These are phyloP conservation scores for Amaranthus palmeri DNA, from an alignment of 148 eudicot genomes.

Conservation along the genomic window DNA sequence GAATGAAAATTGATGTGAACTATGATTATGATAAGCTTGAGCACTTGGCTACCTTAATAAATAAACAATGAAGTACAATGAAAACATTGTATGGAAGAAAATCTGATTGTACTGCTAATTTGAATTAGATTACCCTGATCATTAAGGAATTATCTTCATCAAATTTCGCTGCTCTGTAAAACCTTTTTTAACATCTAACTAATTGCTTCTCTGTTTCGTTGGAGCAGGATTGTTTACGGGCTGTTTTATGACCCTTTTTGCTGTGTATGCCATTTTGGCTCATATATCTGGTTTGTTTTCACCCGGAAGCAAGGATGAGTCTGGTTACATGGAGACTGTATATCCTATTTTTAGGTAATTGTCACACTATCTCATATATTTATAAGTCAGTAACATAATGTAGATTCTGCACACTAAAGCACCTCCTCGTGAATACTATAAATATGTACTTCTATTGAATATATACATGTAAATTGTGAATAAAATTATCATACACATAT, in stretches of 20 bases:
- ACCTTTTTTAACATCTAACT: background rate
- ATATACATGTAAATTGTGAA: no score
- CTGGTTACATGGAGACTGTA: conserved; percentile 75
- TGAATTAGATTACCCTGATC: background rate
- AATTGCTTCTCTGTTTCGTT: conserved; percentile 4
- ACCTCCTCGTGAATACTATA: no score
- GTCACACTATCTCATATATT: background rate
- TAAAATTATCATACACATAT: no score
- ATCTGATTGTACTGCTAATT: background rate
- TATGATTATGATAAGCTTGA: background rate
- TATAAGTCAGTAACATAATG: no score
- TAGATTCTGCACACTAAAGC: no score
- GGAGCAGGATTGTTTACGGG: conserved; percentile 83
- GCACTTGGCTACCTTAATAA: background rate
- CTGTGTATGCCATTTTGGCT: conserved; percentile 70
- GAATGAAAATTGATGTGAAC: background rate
- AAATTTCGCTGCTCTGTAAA: background rate
- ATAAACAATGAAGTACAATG: background rate
- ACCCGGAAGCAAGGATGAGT: conserved; percentile 28
- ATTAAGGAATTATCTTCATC: background rate
- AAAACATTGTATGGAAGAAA: background rate
- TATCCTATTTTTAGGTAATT: conserved; percentile 86
- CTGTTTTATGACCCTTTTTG: conserved; percentile 70
- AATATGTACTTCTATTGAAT: no score
- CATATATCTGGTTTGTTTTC: conserved; percentile 77